A percentile compares a stretch with the other conserved stretches of the same genome.
phyloP scores from a whole-genome alignment of 2,329 filamentous ascomycete species.

The Grosmannia huntii region DNA sequence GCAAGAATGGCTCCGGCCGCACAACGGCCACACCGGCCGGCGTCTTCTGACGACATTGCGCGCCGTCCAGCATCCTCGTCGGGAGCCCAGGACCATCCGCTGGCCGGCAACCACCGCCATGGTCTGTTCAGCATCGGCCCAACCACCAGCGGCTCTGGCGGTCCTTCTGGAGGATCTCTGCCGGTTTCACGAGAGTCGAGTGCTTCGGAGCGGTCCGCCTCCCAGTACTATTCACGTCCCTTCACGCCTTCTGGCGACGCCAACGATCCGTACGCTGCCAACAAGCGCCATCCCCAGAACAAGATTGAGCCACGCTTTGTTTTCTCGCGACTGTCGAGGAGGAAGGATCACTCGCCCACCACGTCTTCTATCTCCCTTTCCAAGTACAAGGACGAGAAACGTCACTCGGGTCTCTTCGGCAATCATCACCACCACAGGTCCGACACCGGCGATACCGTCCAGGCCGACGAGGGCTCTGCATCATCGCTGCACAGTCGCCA shows the following conservation, averaged over 20 bases:
- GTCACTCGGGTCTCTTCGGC: slow-evolving; percentile 30
- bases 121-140: slow-evolving; percentile 40
- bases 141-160: slow-evolving; percentile 17
- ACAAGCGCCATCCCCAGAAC: slow-evolving; percentile 57
- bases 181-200: slow-evolving; percentile 49
- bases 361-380: slow-evolving; percentile 38
- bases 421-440: slow-evolving; percentile 24
- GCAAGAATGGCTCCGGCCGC: not conserved
- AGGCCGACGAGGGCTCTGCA: slow-evolving; percentile 28
- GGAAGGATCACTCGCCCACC: slow-evolving; percentile 48
- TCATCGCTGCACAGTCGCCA: slow-evolving; percentile 40
- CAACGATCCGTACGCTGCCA: slow-evolving; percentile 80
- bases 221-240: slow-evolving; percentile 55
- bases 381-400: slow-evolving; percentile 36
- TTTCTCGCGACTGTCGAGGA: slow-evolving; percentile 66
- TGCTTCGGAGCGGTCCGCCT: slow-evolving; percentile 46
- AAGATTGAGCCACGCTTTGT: slow-evolving; percentile 70
- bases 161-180: slow-evolving; percentile 29
- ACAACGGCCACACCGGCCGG: not conserved
- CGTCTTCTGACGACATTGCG: not conserved
- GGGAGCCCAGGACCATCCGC: slow-evolving; percentile 18
- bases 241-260: slow-evolving; percentile 67
- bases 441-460: slow-evolving; percentile 28
- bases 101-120: slow-evolving; percentile 29
- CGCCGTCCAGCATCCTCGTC: slow-evolving; percentile 11